These are phyloP conservation scores for Agroathelia rolfsii DNA, from an alignment of 1,284 basidiomycete genomes.

Conservation along the genomic window DNA sequence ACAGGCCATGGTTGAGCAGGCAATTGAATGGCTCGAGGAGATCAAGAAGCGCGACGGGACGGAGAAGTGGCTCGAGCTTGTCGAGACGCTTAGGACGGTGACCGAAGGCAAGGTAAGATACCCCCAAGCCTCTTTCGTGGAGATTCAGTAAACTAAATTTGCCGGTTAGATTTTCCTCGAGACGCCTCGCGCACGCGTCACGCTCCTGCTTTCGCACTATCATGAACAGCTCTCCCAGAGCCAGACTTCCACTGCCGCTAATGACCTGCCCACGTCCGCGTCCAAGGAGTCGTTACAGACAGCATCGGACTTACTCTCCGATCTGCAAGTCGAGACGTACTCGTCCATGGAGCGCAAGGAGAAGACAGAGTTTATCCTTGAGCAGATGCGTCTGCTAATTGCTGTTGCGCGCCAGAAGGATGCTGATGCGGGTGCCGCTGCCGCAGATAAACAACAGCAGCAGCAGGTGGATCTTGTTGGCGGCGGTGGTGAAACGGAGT, in stretches of 20 bases:
- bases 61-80: constrained; percentile 77
- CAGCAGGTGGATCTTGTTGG: too few species aligned
- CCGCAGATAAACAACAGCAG: too few species aligned
- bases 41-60: constrained; percentile 59
- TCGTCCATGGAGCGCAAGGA: constrained; percentile 96
- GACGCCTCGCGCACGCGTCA: constrained; percentile 91
- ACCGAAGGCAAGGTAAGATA: constrained; percentile 88
- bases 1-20: constrained; percentile 83
- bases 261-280: too few species aligned
- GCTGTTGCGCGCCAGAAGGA: constrained; percentile 68
- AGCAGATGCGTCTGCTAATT: constrained; percentile 90
- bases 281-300: constrained; percentile 63
- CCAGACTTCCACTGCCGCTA: constrained; percentile 30
- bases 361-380: constrained; percentile 97
- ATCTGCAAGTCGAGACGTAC: constrained; percentile 98
- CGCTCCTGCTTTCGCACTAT: constrained; percentile 73
- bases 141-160: constrained; percentile 5
- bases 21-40: constrained; percentile 72
- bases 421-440: constrained; percentile 34
- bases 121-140: neutral
- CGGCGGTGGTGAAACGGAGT: constrained; percentile 72
- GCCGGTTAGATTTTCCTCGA: constrained; percentile 86
- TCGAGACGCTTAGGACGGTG: constrained; percentile 84
- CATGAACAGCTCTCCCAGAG: constrained; percentile 60
- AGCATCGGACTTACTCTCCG: constrained; percentile 85